Percentiles rank a stretch among this genome's conserved stretches.
Evolutionary conservation across 169 alveolate species (phyloP).

Genomic region (Plasmodium falciparum): DNA sequence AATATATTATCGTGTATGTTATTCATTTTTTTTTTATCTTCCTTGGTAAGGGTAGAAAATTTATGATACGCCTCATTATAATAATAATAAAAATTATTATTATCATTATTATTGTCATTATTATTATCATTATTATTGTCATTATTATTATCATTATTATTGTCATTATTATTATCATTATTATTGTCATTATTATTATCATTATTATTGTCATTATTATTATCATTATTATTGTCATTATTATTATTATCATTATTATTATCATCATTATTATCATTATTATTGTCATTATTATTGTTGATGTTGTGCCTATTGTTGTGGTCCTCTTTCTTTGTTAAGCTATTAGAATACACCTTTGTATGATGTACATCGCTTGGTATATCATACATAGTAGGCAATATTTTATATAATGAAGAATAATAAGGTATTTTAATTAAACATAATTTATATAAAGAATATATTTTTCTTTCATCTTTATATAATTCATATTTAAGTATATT

Average conservation of each 20-base stretch:
- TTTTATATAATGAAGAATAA: slow-evolving; percentile 64
- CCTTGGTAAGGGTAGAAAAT: too few species aligned
- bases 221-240: background rate
- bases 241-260: background rate
- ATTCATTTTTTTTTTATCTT: too few species aligned
- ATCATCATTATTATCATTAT: background rate
- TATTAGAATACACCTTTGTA: background rate
- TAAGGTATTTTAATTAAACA: slow-evolving; percentile 56
- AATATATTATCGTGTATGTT: slow-evolving; percentile 4
- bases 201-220: background rate
- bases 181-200: background rate
- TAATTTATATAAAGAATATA: slow-evolving; percentile 50
- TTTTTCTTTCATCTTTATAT: slow-evolving; percentile 39
- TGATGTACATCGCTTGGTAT: background rate
- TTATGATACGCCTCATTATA: background rate
- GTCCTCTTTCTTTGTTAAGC: background rate
- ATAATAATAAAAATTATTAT: background rate
- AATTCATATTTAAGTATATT: slow-evolving; percentile 47
- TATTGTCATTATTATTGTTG: background rate
- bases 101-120: background rate
- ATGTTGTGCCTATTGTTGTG: background rate
- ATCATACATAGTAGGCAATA: slow-evolving; percentile 10
- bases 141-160: background rate
- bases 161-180: background rate
- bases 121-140: background rate